Base-by-base conservation (phyloP, 1,139 yeast species). In the Diutina mesorugosa region DNA sequence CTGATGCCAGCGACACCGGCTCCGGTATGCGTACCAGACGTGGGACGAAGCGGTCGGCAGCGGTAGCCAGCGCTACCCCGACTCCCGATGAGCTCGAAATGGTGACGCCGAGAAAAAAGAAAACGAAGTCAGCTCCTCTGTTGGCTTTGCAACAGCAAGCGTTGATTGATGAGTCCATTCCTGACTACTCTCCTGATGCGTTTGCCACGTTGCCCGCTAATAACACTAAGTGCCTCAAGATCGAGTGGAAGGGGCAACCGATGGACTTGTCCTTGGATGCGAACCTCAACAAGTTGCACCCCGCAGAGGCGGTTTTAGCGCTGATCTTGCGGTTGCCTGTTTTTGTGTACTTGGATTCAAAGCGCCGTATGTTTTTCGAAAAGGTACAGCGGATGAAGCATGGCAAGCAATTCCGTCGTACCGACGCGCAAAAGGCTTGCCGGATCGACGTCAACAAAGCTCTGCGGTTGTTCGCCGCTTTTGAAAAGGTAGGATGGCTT, bases 241-340 rank as follows among this genome's bases (percentile, higher is more conserved):
- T 95, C 55, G 98, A 91, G 67, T 93, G 99, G 99, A 91, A 91
- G 72, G 98, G 98, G 10, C 95, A 90, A 64, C 96, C 97, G 51
- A 90, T 93, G 97, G 95, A 89, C 69, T 78, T 93, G 59, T 76
- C 86, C 14, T 66, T 70, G 48, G 98, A 93, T 69, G 95, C 96
- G 30, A 78, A 88, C 62, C 70, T 79, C 57, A 73, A 73, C 55
- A 79, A 84, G 63, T 76, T 93, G 61, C 97, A 91, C 68, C 97
- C 97, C 0, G 96, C 97, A 2, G 99, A 93, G 71, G 78, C 86
- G n/a, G 76, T 80, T 53, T 76, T 93, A 60, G 98, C 98, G 4
- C 86, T 95, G 26, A 85, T 85, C n/a, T 77, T 93, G 65, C 79
- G 98, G 67, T 77, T 93, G 61, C 96, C 97, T 6, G 87, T 91